Conservation (phyloP, 306 rosid species). For the Prunus campanulata region DNA sequence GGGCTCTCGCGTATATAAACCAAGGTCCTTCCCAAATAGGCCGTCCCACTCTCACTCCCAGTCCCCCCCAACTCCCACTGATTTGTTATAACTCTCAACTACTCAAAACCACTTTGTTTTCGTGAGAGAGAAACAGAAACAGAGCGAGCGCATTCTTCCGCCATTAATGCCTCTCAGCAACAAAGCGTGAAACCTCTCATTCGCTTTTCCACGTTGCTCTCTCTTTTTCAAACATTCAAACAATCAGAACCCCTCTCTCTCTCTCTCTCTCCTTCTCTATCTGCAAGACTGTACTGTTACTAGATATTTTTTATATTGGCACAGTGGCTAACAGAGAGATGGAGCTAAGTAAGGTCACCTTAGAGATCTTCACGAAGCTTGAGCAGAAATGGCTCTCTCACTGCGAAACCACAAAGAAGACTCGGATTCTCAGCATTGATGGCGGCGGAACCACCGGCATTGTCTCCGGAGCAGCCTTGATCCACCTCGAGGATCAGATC, state of each 20-base stretch:
- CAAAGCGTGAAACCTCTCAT: slow-evolving; percentile 44
- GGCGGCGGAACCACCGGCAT: slow-evolving; percentile 81
- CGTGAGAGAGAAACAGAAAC: not conserved
- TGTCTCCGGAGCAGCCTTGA: slow-evolving; percentile 71
- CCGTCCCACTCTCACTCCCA: not conserved
- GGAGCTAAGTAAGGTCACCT: slow-evolving; percentile 77
- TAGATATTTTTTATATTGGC: no score
- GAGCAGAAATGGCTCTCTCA: slow-evolving; percentile 98
- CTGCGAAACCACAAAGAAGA: slow-evolving; percentile 52
- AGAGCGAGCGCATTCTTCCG: not conserved
- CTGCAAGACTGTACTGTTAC: no score
- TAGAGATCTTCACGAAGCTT: slow-evolving; percentile 87
- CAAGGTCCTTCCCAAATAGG: not conserved
- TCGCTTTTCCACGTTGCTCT: slow-evolving; percentile 5
- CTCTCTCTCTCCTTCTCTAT: no score
- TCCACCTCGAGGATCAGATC: slow-evolving; percentile 96
- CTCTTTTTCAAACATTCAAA: not conserved
- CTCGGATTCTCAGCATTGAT: slow-evolving; percentile 90
- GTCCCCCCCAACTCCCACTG: not conserved
- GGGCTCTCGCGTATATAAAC: slow-evolving; percentile 10
- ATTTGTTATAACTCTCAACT: not conserved
- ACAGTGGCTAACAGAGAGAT: slow-evolving; percentile 13
- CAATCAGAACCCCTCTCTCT: no score
- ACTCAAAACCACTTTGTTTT: slow-evolving; percentile 15
- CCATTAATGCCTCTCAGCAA: slow-evolving; percentile 43